Conservation (phyloP, 805 yeast genomes). For the Saccharomycopsis fermentans region DNA sequence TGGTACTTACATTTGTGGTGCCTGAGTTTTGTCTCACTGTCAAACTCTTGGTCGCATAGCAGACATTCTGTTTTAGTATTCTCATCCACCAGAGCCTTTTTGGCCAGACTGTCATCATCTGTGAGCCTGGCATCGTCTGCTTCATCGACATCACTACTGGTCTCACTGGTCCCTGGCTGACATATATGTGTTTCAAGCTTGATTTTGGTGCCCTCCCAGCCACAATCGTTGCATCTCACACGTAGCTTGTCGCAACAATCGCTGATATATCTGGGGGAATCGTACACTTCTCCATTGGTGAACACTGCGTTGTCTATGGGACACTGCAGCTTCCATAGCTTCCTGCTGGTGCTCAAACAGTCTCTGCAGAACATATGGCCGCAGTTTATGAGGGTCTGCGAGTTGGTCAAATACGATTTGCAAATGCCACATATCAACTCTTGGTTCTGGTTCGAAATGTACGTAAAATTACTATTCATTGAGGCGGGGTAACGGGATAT, state of each 20-base stretch:
- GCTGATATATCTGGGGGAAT: background rate
- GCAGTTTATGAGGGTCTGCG: constrained; percentile 14
- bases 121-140: too few species aligned
- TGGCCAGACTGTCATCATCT: background rate
- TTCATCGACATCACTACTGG: background rate
- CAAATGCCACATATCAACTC: constrained; percentile 15
- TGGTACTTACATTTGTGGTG: background rate
- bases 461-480: background rate
- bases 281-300: background rate
- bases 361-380: constrained; percentile 17
- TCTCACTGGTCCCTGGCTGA: background rate
- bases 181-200: background rate
- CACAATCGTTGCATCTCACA: background rate
- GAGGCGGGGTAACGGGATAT: too few species aligned
- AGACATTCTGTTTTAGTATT: background rate
- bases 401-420: constrained; percentile 11
- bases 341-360: constrained; percentile 1
- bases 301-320: constrained; percentile 8
- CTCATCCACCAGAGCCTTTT: background rate
- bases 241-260: background rate
- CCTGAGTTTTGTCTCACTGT: background rate
- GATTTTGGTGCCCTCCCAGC: background rate
- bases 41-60: background rate
- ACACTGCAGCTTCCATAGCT: constrained; percentile 3
- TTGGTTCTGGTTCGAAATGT: background rate